Conservation (phyloP, 106 monocot species). For the Acorus gramineus region DNA sequence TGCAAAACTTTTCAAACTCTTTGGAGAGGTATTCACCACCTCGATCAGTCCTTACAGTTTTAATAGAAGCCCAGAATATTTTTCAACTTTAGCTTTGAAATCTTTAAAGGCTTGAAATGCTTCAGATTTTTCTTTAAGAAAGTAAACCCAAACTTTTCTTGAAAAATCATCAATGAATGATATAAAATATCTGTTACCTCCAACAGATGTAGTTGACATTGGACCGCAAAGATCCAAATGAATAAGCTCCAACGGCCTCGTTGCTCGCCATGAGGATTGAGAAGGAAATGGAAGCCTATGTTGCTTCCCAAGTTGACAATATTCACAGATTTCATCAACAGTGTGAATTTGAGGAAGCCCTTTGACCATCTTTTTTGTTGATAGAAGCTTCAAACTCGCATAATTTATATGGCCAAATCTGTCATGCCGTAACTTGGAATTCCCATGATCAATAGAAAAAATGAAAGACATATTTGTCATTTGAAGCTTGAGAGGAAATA, state of each 20-base stretch:
- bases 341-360: no score
- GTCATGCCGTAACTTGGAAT: not conserved
- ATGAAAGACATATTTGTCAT: not conserved
- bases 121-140: no score
- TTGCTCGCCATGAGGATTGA: not conserved
- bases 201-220: not conserved
- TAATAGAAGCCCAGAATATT: no score
- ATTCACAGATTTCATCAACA: not conserved
- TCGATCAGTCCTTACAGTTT: not conserved
- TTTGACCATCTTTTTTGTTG: no score
- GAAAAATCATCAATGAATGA: no score
- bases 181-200: not conserved
- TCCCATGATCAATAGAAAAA: not conserved
- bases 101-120: no score
- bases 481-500: not conserved
- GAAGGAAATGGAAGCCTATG: not conserved
- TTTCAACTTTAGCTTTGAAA: no score
- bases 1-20: not conserved
- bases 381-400: no score
- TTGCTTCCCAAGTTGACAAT: conserved; percentile 9
- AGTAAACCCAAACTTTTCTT: no score
- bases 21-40: not conserved
- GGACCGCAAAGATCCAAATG: not conserved
- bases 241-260: not conserved
- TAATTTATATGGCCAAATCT: no score